These are phyloP conservation scores for Ophiostoma sp. DNA, from an alignment of 2,329 filamentous ascomycete genomes.

Conservation along the genomic window DNA sequence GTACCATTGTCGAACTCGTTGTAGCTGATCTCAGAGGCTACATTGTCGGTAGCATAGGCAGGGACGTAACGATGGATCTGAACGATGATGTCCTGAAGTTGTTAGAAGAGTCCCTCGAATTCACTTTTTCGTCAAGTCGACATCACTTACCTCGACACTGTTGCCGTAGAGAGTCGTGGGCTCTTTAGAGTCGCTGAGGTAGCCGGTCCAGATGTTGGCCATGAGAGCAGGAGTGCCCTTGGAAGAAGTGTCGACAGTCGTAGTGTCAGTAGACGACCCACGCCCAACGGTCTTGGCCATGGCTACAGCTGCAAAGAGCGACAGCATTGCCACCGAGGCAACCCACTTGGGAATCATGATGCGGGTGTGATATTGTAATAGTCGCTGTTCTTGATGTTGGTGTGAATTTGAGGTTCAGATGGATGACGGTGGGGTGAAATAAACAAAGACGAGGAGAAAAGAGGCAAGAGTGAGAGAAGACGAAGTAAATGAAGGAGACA, in stretches of 20 bases:
- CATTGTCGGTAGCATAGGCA: background rate
- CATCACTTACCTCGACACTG: background rate
- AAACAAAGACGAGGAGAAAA: background rate
- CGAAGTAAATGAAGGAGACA: background rate
- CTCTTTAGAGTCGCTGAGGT: background rate
- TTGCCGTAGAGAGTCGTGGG: conserved; percentile 10
- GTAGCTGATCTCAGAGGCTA: background rate
- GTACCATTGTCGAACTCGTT: conserved; percentile 11
- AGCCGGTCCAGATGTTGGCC: conserved; percentile 14
- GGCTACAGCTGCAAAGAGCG: background rate
- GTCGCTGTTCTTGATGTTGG: background rate
- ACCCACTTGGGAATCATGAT: background rate
- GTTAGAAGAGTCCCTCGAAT: background rate
- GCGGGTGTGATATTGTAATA: background rate
- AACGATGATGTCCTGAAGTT: conserved; percentile 1
- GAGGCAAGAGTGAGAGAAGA: background rate
- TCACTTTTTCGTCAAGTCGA: too few relatives aligned
- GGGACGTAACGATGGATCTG: conserved; percentile 5
- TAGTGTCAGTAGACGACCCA: background rate
- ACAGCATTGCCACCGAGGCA: background rate
- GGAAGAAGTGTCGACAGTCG: background rate
- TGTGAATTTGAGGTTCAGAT: background rate
- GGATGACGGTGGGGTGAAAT: background rate
- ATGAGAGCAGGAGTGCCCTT: background rate
- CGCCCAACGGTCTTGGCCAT: background rate